Evolutionary conservation across 176 grass and related monocot genomes (phyloP), one percentile per base, ranked within the genome.

Genomic region (Oryza brachyantha): DNA sequence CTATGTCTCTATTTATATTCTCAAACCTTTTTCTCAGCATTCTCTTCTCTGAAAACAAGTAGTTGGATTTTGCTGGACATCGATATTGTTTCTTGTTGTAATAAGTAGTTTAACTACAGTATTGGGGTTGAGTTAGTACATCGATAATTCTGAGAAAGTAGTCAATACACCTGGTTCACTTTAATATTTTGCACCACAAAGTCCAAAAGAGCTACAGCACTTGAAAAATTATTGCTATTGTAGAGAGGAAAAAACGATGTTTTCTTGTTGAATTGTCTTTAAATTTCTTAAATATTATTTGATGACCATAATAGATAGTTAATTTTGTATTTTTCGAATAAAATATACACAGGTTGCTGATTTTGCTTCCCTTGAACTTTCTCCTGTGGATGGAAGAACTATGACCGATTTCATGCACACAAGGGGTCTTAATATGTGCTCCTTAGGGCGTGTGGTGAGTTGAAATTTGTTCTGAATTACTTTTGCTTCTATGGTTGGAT

Each of bases 361-460:
- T 95, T 99, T 99, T 91, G 96, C 92, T 17, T 99, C 96, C 70
- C 96, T 99, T 68, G 96, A 99, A 79, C 90, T 99, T 87, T 99
- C 96, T 62, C 96, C 96, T 46, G 96, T 99, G 70, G 96, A 99
- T 89, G 96, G 96, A 77, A 93, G 84, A 89, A 99, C 96, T 37
- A 86, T 99, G 80, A 95, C 92, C 0, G 96, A 99, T 91, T 99
- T 99, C 80, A 95, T 99, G 96, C 96, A 99, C 88, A 91, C 88
- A 81, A 88, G 92, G 75, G 96, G 96, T 29, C 90, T 96, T 69
- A 99, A 85, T 76, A 91, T 99, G 87, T 91, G 74, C 79, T 99
- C 96, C 29, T 91, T 99, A 78, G 96, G 96, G 57, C 74, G 62
- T 65, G 85, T 99, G 88, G 92, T 96, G 71, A 70, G 92, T 89